Percentiles rank a stretch among this genome's conserved stretches.
Evolutionary conservation across 192 early-diverging fungal genomes (phyloP).

Genomic region (Paraglomus occultum): DNA sequence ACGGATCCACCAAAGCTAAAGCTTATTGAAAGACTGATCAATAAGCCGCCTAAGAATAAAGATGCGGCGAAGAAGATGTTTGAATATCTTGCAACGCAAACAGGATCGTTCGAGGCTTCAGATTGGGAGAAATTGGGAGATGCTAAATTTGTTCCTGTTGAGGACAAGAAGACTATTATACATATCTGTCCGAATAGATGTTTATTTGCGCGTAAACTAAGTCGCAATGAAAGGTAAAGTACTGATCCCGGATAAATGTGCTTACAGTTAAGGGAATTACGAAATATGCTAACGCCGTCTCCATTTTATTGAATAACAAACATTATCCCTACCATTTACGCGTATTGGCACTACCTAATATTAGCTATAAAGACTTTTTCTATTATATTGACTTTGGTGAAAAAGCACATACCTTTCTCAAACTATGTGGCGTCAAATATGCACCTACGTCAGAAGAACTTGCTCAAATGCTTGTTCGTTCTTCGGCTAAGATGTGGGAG

Average conservation of each 20-base stretch:
- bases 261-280: too few species aligned
- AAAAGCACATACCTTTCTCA: constrained; percentile 72
- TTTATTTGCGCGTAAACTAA: background rate
- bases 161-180: background rate
- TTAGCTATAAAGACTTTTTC: constrained; percentile 52
- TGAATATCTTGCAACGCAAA: constrained; percentile 64
- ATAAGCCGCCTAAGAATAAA: constrained; percentile 32
- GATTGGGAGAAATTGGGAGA: constrained; percentile 58
- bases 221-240: constrained; percentile 14
- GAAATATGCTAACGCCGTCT: too few species aligned
- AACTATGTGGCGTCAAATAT: constrained; percentile 79
- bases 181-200: background rate
- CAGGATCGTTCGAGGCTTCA: constrained; percentile 50
- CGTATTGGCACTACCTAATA: constrained; percentile 53
- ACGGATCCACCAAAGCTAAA: constrained; percentile 51
- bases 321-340: background rate
- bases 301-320: too few species aligned
- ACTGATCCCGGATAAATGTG: too few species aligned
- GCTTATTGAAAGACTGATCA: constrained; percentile 41
- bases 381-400: constrained; percentile 69
- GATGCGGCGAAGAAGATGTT: constrained; percentile 57
- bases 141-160: constrained; percentile 64
- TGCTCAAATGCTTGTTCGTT: constrained; percentile 58
- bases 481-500: constrained; percentile 56
- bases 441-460: constrained; percentile 75